These are phyloP conservation scores for Osmanthus fragrans DNA, from an alignment of 257 asterid species.

Conservation along the genomic window DNA sequence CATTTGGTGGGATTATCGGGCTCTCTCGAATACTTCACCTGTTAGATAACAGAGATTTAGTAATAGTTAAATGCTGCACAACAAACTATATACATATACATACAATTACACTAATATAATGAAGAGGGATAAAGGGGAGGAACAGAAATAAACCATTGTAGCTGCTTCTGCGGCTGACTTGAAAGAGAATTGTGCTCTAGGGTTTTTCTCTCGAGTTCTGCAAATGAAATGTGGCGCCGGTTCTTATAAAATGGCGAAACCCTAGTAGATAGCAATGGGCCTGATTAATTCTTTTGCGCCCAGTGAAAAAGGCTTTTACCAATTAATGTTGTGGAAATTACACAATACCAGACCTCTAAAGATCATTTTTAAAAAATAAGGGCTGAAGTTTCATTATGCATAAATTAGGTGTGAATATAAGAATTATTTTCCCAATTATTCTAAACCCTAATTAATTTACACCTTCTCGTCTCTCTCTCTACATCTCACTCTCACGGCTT, in stretches of 20 bases:
- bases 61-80: not conserved
- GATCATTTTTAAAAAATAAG: too few relatives aligned
- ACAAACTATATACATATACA: not conserved
- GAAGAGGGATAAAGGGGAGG: too few relatives aligned
- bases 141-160: conserved; percentile 14
- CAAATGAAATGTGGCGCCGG: not conserved
- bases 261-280: not conserved
- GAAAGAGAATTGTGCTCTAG: not conserved
- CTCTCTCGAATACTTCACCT: conserved; percentile 56
- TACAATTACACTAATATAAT: not conserved
- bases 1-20: conserved; percentile 49
- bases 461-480: too few relatives aligned
- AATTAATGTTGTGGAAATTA: too few relatives aligned
- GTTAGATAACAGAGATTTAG: conserved; percentile 4
- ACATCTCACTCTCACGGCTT: too few relatives aligned
- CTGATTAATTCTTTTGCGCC: not conserved
- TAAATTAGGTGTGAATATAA: too few relatives aligned
- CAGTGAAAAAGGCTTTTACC: not conserved
- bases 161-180: conserved; percentile 18
- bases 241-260: conserved; percentile 3
- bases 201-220: not conserved
- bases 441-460: too few relatives aligned
- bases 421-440: too few relatives aligned
- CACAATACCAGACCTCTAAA: too few relatives aligned
- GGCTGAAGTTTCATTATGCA: too few relatives aligned